These are phyloP conservation scores for Teratosphaeriaceae sp. DNA, from an alignment of 2,329 filamentous ascomycete species.

Conservation along the genomic window DNA sequence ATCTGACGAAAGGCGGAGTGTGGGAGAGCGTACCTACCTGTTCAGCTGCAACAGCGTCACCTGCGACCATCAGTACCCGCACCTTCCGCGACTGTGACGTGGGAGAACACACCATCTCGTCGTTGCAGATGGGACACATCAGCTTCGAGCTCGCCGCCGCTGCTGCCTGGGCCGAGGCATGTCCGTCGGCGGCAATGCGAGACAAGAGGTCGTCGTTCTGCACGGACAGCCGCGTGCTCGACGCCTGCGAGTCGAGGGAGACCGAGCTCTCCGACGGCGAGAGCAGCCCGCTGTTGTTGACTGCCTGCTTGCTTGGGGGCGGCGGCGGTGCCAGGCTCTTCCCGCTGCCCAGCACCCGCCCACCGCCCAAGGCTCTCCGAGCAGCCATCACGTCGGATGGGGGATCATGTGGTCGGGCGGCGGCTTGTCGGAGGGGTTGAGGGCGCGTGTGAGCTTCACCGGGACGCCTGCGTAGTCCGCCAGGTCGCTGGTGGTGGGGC, in stretches of 20 bases:
- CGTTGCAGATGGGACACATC: slow-evolving; percentile 94
- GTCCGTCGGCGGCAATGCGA: slow-evolving; percentile 66
- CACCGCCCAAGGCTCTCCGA: slow-evolving; percentile 78
- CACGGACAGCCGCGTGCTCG: slow-evolving; percentile 63
- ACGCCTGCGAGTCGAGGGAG: slow-evolving; percentile 70
- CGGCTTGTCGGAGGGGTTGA: too few species aligned
- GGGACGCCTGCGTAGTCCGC: too few species aligned
- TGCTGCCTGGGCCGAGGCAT: slow-evolving; percentile 48
- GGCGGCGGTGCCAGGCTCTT: slow-evolving; percentile 67
- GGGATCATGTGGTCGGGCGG: not conserved
- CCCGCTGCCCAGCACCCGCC: slow-evolving; percentile 81
- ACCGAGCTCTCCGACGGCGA: slow-evolving; percentile 66
- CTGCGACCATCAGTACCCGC: slow-evolving; percentile 41
- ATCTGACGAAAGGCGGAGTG: not conserved
- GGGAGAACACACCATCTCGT: slow-evolving; percentile 79
- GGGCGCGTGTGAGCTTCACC: too few species aligned
- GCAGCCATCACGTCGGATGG: slow-evolving; percentile 57
- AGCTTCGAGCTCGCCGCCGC: slow-evolving; percentile 59
- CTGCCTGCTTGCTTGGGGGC: slow-evolving; percentile 23
- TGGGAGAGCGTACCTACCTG: slow-evolving; percentile 42
- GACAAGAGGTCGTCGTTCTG: slow-evolving; percentile 72
- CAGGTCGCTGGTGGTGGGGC: slow-evolving; percentile 1
- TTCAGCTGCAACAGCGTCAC: slow-evolving; percentile 91
- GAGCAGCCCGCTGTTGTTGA: slow-evolving; percentile 36
- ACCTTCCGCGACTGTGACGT: not conserved